A percentile compares a stretch with the other conserved stretches of the same genome.
These are phyloP conservation scores for Lithocarpus polystachyus DNA, from an alignment of 306 rosid species.

Conservation along the genomic window DNA sequence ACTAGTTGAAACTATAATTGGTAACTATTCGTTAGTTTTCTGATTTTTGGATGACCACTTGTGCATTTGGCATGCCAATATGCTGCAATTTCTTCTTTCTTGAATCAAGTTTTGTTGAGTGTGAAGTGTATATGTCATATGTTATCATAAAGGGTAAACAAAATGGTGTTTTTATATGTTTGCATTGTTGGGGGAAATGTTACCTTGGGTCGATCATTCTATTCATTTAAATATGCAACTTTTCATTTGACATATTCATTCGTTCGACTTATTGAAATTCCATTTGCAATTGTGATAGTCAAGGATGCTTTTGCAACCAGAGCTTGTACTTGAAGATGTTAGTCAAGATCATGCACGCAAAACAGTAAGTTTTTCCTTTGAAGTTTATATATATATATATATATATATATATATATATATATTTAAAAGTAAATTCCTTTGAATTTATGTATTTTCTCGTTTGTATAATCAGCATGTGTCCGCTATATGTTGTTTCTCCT, in stretches of 20 bases:
- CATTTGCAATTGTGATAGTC: conserved; percentile 41
- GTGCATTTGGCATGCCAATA: background rate
- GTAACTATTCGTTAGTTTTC: background rate
- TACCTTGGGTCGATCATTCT: background rate
- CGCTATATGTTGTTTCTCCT: too few species aligned
- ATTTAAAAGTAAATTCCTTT: background rate
- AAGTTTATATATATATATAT: background rate
- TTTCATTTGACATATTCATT: background rate
- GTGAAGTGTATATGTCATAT: background rate
- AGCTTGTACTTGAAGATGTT: conserved; percentile 92
- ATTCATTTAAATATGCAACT: background rate
- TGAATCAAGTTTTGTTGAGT: background rate
- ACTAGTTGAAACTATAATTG: background rate
- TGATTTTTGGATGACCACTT: background rate
- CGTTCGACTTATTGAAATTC: background rate
- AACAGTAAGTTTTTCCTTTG: conserved; percentile 59
- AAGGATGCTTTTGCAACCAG: conserved; percentile 89
- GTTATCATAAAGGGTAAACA: background rate
- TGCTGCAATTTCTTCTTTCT: background rate
- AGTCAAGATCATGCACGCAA: conserved; percentile 97
- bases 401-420: background rate
- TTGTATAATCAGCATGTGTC: too few species aligned
- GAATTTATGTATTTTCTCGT: background rate
- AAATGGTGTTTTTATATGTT: background rate
- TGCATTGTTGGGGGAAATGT: background rate